phyloP scores from a whole-genome alignment of 768 basidiomycete genomes.

The Pilatotrama ljubarskyi region DNA sequence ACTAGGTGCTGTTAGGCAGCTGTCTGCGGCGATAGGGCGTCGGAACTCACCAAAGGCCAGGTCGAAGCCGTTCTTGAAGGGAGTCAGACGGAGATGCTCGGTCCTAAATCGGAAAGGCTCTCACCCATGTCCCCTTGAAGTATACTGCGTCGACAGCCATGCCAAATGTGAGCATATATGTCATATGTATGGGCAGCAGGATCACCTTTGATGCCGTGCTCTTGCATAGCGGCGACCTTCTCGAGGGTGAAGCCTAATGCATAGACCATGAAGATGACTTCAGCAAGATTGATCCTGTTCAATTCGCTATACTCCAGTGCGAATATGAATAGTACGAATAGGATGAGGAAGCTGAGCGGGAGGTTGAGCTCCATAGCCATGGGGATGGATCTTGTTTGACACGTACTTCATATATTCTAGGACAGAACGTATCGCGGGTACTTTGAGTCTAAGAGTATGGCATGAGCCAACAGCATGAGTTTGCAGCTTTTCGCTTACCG shows the following conservation, averaged over 20 bases:
- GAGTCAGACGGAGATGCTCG: neutral
- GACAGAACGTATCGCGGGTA: constrained; percentile 87
- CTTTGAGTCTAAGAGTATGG: constrained; percentile 65
- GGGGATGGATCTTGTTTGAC: neutral
- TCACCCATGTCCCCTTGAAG: constrained; percentile 83
- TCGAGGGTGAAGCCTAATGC: constrained; percentile 85
- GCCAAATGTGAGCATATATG: neutral
- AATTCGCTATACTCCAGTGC: constrained; percentile 75
- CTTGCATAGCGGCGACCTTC: constrained; percentile 93
- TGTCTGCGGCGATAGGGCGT: neutral
- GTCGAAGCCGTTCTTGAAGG: constrained; percentile 83
- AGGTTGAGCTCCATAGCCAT: neutral
- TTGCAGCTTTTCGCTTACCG: too few species aligned
- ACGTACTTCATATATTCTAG: constrained; percentile 84
- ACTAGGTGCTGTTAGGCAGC: constrained; percentile 43
- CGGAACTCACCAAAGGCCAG: constrained; percentile 70
- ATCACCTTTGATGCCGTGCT: constrained; percentile 86
- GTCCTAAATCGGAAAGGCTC: constrained; percentile 19
- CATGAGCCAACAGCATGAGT: too few species aligned
- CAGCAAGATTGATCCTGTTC: constrained; percentile 61
- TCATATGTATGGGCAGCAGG: neutral
- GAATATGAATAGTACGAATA: constrained; percentile 77
- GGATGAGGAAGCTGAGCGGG: constrained; percentile 64
- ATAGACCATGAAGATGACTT: constrained; percentile 77
- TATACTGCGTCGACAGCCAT: constrained; percentile 50